Base-by-base conservation (phyloP, 139 green algal genomes). In the Chlorella sp. region DNA sequence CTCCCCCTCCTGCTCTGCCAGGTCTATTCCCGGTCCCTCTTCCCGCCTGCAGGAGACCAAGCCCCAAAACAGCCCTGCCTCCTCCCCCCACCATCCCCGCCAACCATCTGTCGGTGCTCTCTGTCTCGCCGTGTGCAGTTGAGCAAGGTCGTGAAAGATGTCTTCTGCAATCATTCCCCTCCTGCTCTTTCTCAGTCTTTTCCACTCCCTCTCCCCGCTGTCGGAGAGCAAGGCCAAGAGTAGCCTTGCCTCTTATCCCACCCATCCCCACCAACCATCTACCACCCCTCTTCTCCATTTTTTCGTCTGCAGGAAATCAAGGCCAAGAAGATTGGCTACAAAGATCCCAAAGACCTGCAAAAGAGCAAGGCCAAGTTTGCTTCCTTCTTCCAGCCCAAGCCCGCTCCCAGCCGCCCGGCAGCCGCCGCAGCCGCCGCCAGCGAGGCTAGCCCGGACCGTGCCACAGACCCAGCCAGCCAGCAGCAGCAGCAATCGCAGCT, bases 321-420 rank as follows among this genome's bases (percentile, higher is more conserved):
- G 28, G 85, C 87, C 4, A 85, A 88, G 76, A 96, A 93, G 89
- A 88, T 86, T 64, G 94, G 94, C 42, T 96, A 95, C 81, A 87
- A 90, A 12, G 87, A 89, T 68, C 39, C 26, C 2, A 32, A 87
- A 3, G 77, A 40, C 4, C 77, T 96, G 80, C 40, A 93, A 64
- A 96, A 94, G 90, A 89, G 89, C 37, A 82, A 89, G n/a, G 89
- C 88, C 77, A 86, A 90, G n/a, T 93, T 95, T 75, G 92, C 82
- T 86, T 88, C 92, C 68, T 76, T 86, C 60, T 37, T 90, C 32
- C 26, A 89, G 32, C n/a, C 86, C 48, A 80, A 89, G 86, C 11
- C 71, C 26, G 26, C 83, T 36, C 36, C 64, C n/a, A 48, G 42
- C n/a, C 18, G 71, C 71, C 28, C n/a, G 22, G 32, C 76, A 22